phyloP scores from a whole-genome alignment of 305 asterid genomes.

The Fraxinus xanthoxyloides region DNA sequence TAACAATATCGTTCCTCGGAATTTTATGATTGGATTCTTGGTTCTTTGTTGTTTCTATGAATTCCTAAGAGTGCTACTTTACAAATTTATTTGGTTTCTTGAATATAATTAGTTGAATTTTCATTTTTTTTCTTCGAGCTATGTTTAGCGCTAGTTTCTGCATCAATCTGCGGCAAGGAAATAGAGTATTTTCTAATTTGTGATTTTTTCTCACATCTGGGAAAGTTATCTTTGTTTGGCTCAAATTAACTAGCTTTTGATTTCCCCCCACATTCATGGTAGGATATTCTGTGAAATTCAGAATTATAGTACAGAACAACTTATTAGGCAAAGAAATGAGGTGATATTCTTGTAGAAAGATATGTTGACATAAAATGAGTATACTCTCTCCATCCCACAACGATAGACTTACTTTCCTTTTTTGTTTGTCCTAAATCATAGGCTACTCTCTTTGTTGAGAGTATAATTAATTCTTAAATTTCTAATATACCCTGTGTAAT shows the following conservation, averaged over 20 bases:
- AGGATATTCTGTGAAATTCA: neutral
- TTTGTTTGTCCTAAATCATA: neutral
- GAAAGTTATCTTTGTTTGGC: constrained; percentile 6
- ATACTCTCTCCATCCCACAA: neutral
- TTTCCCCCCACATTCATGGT: neutral
- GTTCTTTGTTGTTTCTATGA: constrained; percentile 6
- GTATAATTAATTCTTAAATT: neutral
- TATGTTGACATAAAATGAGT: neutral
- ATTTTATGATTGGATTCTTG: constrained; percentile 11
- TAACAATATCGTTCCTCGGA: neutral
- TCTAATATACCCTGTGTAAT: neutral
- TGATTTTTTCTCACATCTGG: neutral
- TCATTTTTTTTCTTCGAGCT: neutral
- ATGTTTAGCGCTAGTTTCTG: neutral
- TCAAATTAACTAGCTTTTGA: constrained; percentile 1
- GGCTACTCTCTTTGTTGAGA: neutral
- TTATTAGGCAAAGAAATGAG: neutral
- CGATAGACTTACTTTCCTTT: neutral
- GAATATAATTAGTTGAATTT: neutral
- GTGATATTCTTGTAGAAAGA: neutral
- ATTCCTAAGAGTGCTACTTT: neutral
- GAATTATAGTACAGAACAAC: neutral
- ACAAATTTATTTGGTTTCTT: neutral
- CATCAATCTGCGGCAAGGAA: neutral
- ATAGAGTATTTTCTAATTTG: neutral